phyloP scores from a whole-genome alignment of 805 yeast species.

The Metschnikowia drakensbergensis region DNA sequence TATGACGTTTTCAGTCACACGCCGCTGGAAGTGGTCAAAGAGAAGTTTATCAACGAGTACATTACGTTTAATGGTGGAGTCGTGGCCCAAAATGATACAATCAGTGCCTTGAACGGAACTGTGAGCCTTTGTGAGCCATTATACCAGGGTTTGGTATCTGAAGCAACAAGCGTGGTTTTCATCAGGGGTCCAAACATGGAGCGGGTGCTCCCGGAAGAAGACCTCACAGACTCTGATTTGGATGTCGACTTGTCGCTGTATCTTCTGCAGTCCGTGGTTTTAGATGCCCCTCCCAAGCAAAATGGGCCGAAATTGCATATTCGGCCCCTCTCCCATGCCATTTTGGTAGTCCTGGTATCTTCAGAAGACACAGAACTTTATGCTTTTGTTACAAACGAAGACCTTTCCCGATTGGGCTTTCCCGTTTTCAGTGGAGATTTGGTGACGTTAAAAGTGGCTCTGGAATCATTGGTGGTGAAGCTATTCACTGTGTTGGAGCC shows the following conservation, averaged over 20 bases:
- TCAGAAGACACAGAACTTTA: conserved; percentile 39
- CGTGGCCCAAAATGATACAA: conserved; percentile 40
- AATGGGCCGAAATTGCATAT: conserved; percentile 17
- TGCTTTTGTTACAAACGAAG: conserved; percentile 43
- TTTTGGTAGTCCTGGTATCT: conserved; percentile 20
- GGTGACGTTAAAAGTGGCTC: conserved; percentile 31
- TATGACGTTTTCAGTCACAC: conserved; percentile 31
- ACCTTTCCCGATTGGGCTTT: conserved; percentile 46
- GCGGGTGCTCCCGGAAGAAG: neutral
- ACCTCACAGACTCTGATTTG: neutral
- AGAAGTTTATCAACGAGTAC: conserved; percentile 28
- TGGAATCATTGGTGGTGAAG: conserved; percentile 27
- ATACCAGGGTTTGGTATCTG: conserved; percentile 56
- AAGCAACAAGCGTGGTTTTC: conserved; percentile 51
- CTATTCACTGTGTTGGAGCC: conserved; percentile 66
- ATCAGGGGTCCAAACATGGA: conserved; percentile 29
- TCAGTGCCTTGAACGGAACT: conserved; percentile 44
- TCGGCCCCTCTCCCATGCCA: conserved; percentile 28
- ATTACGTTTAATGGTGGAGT: conserved; percentile 23
- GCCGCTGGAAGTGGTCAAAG: conserved; percentile 31
- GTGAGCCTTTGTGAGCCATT: conserved; percentile 69
- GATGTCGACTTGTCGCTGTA: conserved; percentile 32
- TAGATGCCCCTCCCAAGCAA: conserved; percentile 8
- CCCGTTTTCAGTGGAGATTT: conserved; percentile 71
- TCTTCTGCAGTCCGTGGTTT: conserved; percentile 27